These are phyloP conservation scores for Perkinsus chesapeaki DNA, from an alignment of 169 alveolate species.

Conservation along the genomic window DNA sequence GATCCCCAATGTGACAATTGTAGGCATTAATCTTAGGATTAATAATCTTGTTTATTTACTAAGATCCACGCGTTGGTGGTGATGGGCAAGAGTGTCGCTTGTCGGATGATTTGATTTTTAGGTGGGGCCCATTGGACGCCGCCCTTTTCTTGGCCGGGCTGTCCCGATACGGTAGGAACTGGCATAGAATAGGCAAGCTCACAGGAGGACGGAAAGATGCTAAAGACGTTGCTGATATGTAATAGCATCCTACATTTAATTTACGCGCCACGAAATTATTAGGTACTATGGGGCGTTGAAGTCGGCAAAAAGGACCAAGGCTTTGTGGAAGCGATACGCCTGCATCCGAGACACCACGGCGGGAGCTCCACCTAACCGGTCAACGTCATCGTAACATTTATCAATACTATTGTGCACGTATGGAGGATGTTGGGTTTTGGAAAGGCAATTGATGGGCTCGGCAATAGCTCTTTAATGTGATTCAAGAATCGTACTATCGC, in stretches of 20 bases:
- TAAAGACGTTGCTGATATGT: background rate
- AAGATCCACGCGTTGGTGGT: too few species aligned
- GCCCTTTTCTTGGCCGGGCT: background rate
- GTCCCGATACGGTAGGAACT: background rate
- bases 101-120: too few species aligned
- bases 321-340: background rate
- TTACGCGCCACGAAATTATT: background rate
- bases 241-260: background rate
- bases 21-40: too few species aligned
- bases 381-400: background rate
- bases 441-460: too few species aligned
- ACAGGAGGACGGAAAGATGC: background rate
- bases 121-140: background rate
- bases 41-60: too few species aligned
- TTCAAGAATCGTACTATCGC: too few species aligned
- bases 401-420: too few species aligned
- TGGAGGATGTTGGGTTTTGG: too few species aligned
- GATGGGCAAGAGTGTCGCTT: too few species aligned
- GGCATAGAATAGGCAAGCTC: background rate
- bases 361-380: background rate
- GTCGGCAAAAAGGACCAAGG: background rate
- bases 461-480: too few species aligned
- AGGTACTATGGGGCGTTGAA: background rate
- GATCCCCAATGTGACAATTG: too few species aligned
- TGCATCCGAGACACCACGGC: background rate